phyloP scores from a whole-genome alignment of 148 eudicot genomes.

The Bassia scoparia region DNA sequence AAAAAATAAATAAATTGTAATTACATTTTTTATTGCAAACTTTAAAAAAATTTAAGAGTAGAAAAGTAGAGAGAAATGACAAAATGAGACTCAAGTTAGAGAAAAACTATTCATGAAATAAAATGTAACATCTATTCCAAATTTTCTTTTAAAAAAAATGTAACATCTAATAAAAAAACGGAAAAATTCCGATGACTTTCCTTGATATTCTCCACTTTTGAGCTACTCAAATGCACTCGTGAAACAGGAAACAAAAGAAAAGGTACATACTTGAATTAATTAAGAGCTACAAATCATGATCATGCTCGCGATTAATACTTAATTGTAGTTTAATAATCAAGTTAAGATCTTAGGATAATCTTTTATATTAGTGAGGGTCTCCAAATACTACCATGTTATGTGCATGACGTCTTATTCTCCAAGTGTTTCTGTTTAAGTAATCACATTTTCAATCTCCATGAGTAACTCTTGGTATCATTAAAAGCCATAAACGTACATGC shows the following conservation, averaged over 20 bases:
- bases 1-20: too few species aligned
- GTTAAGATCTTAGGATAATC: slow-evolving; percentile 37
- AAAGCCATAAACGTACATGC: background rate
- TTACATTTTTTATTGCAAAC: too few species aligned
- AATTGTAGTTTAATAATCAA: slow-evolving; percentile 6
- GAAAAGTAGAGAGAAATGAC: too few species aligned
- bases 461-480: background rate
- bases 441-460: background rate
- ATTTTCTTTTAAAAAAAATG: too few species aligned
- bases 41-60: too few species aligned
- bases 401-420: background rate
- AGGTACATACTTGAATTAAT: too few species aligned
- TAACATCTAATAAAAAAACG: too few species aligned
- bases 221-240: slow-evolving; percentile 34
- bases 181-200: too few species aligned
- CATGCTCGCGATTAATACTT: background rate
- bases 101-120: too few species aligned
- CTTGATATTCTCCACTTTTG: background rate
- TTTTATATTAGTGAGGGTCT: slow-evolving; percentile 24
- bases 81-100: too few species aligned
- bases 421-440: background rate
- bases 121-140: too few species aligned
- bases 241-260: slow-evolving; percentile 19
- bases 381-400: slow-evolving; percentile 1
- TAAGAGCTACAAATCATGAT: slow-evolving; percentile 6